Base-by-base conservation (phyloP, 768 basidiomycete species). In the Steccherinum ochraceum region DNA sequence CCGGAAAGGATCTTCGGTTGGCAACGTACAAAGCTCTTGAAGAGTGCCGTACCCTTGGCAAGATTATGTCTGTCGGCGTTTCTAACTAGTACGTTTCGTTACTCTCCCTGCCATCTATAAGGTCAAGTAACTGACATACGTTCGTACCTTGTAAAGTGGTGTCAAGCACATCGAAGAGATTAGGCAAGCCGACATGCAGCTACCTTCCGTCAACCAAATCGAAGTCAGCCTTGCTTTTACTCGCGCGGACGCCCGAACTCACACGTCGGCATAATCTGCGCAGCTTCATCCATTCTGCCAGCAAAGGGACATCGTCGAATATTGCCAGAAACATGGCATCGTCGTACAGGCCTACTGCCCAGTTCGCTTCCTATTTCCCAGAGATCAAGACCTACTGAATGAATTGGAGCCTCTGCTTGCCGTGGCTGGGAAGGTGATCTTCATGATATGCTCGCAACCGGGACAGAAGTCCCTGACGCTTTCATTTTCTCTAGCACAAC, bases 221-320 rank as follows among this genome's bases (percentile, higher is more conserved):
- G 89, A 92, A 76, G 89, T 81, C 63, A 40, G 68, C 23, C 27
- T 16, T 24, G 4, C 5, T 11, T n/a, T 12, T 43, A 23, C 13
- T 43, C 19, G 24, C n/a, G 50, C 27, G 21, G 12, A 42, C 24
- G 40, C 18, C 42, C 24, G 18, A 20, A 18, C 24, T 11, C 19
- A 26, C 12, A 11, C 40, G 19, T 18, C 35, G 35, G n/a, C 35
- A 39, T 39, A n/a, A n/a, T n/a, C n/a, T n/a, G 20, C 21, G n/a
- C 58, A 90, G 88, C 71, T 92, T 30, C 89, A 92, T 58, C 89
- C 89, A 0, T 75, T 84, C 51, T 92, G 88, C 66, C 91, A 93
- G 61, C 91, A 93, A 59, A 77, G 72, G 41, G 74, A 80, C 4
- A 89, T 93, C 47, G 88, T 89, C 16, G 74, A 80, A 5, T 94